A percentile compares a stretch with the other conserved stretches of the same genome.
Evolutionary conservation across 2,329 filamentous ascomycete genomes (phyloP).

Genomic region (Hypoxylon sp.): DNA sequence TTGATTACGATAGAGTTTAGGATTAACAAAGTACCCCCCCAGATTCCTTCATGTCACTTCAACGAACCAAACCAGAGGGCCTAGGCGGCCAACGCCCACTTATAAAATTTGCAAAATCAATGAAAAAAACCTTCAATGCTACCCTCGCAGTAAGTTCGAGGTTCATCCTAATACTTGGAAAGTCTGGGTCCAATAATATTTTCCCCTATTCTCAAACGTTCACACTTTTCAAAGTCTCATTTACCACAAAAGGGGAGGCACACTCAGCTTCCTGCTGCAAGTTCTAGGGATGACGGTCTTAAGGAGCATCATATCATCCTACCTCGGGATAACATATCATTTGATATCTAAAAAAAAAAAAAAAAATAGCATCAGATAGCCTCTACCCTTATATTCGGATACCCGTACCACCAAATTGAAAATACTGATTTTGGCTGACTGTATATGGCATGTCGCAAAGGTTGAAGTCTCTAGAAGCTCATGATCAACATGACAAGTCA

Average conservation of each 20-base stretch:
- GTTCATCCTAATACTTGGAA: conserved; percentile 38
- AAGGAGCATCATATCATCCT: conserved; percentile 30
- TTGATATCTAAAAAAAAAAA: conserved; percentile 4
- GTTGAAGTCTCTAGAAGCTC: conserved; percentile 26
- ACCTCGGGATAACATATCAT: conserved; percentile 20
- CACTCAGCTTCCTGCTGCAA: conserved; percentile 31
- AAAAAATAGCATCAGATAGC: not conserved
- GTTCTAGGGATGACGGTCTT: conserved; percentile 26
- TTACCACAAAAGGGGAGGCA: conserved; percentile 42
- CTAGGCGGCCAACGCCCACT: conserved; percentile 16
- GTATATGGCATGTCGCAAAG: conserved; percentile 15
- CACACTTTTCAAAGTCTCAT: conserved; percentile 32
- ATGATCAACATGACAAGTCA: conserved; percentile 41
- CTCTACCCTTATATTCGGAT: conserved; percentile 7
- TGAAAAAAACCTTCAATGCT: conserved; percentile 39
- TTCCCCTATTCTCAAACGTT: conserved; percentile 32
- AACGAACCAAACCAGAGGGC: conserved; percentile 24
- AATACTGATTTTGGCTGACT: conserved; percentile 3
- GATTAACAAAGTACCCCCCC: conserved; percentile 46
- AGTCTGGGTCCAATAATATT: conserved; percentile 44
- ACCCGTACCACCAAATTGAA: conserved; percentile 6
- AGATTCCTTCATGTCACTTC: conserved; percentile 34
- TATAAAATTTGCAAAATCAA: conserved; percentile 30
- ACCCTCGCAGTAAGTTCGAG: conserved; percentile 38
- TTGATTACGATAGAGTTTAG: conserved; percentile 47